Percentiles rank a stretch among this genome's conserved stretches.
These are phyloP conservation scores for Cyanidium caldarium DNA, from an alignment of 23 red algal species.

Conservation along the genomic window DNA sequence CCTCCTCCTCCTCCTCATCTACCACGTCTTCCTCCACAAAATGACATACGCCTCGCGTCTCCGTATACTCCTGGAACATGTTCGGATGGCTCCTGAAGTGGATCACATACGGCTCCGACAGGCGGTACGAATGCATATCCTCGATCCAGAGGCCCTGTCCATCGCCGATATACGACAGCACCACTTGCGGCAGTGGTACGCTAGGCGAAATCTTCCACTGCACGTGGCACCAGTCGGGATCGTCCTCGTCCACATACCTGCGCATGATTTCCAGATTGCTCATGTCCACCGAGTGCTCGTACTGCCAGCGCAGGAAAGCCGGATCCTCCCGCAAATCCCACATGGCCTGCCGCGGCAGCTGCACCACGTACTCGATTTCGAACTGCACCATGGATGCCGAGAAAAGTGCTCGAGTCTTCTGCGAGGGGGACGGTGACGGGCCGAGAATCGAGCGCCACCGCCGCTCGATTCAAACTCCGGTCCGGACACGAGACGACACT, in stretches of 20 bases:
- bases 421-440: too few relatives aligned
- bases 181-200: neutral
- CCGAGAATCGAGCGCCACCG: too few relatives aligned
- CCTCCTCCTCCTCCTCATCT: neutral
- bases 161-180: neutral
- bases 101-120: neutral
- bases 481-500: too few relatives aligned
- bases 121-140: neutral
- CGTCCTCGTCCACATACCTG: neutral
- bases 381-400: neutral
- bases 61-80: slow-evolving; percentile 4
- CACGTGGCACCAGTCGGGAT: neutral
- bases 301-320: neutral
- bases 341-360: neutral
- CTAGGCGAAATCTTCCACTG: neutral
- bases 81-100: neutral
- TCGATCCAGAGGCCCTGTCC: neutral
- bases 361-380: slow-evolving; percentile 1
- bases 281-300: slow-evolving; percentile 1
- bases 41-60: neutral
- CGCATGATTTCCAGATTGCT: slow-evolving; percentile 6
- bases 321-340: neutral
- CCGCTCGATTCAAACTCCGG: too few relatives aligned
- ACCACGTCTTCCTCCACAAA: neutral
- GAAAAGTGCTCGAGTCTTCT: too few relatives aligned